Base-by-base conservation (phyloP, 1,284 basidiomycete species). In the Boletus sp. region DNA sequence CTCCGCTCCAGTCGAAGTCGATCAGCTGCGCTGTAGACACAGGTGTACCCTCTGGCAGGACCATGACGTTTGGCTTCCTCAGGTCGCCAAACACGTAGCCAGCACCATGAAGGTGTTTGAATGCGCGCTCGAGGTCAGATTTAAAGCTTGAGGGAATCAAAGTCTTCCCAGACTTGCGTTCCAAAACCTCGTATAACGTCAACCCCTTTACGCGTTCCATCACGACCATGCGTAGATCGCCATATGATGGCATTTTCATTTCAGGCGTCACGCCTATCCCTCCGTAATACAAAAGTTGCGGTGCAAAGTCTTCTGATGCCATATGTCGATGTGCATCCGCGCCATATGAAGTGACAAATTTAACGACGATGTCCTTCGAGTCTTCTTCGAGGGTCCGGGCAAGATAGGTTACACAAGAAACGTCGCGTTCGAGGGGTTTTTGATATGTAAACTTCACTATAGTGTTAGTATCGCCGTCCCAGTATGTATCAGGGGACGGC, bases 291-390 rank as follows among this genome's bases (percentile, higher is more conserved):
- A 50, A 7, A 14, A 59, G 46, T n/a, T 33, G 8, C 0, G 48
- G 57, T 0, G 46, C 48, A n/a, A 52, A 41, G 4, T 41, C 49
- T 0, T 2, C 8, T 1, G 7, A 30, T 2, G 48, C 57, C 48
- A 61, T 48, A 4, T 6, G 0, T 2, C 4, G 17, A 23, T 64
- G 59, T 0, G 34, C 44, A 8, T 45, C 44, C 5, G 0, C 36
- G 5, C 57, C 38, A 8, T 62, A 60, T 19, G 55, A 43, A 0
- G 50, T 50, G 12, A 57, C 49, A 4, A 60, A 62, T 29, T 60
- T 58, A 10, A 60, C 43, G 0, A 61, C 42, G 4, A 60, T 29
- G 8, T 58, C 30, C 23, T 17, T 29, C 0, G 41, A n/a, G 0
- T 2, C 3, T 3, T 36, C 20, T 19, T 17, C 38, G 0, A 39